Conservation (phyloP, 768 basidiomycete species). For the Agaricus subrufescens region DNA sequence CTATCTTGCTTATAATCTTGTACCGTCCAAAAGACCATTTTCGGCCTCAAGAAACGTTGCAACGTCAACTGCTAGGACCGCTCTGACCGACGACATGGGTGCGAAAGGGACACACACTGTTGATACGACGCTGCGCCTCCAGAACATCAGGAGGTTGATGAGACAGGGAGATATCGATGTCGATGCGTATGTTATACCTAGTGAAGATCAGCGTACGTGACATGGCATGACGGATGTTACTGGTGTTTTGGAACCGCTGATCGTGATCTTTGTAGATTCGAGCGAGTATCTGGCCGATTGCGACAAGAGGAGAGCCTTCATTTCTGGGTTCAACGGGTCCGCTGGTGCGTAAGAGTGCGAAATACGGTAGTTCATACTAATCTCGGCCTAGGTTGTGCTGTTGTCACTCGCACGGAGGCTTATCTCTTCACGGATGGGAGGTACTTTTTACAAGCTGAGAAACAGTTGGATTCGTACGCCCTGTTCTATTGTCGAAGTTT, state of each 20-base stretch:
- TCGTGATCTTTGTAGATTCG: conserved; percentile 46
- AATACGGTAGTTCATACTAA: not conserved
- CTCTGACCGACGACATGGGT: conserved; percentile 24
- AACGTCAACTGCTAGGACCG: not conserved
- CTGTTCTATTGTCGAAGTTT: not conserved
- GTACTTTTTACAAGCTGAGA: conserved; percentile 89
- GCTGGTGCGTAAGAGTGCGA: conserved; percentile 52
- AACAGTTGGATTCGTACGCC: conserved; percentile 79
- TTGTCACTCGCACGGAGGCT: conserved; percentile 68
- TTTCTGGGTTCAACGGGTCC: conserved; percentile 93
- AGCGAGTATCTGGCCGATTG: conserved; percentile 88
- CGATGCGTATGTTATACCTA: conserved; percentile 78
- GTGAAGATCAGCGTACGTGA: conserved; percentile 86
- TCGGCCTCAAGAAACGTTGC: not conserved
- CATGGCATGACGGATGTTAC: not conserved
- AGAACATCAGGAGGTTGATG: conserved; percentile 69
- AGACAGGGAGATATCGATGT: conserved; percentile 40
- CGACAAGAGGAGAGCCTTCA: conserved; percentile 80
- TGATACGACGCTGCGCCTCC: conserved; percentile 59
- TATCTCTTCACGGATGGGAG: conserved; percentile 93
- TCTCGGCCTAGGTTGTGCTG: conserved; percentile 55
- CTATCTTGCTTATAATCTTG: not conserved
- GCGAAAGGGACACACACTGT: conserved; percentile 40
- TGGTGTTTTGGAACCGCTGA: not conserved
- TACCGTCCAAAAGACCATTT: not conserved